Evolutionary conservation across 1,139 yeast species (phyloP), one percentile per base, ranked within the genome.

Genomic region (Yamadazyma dendronema): DNA sequence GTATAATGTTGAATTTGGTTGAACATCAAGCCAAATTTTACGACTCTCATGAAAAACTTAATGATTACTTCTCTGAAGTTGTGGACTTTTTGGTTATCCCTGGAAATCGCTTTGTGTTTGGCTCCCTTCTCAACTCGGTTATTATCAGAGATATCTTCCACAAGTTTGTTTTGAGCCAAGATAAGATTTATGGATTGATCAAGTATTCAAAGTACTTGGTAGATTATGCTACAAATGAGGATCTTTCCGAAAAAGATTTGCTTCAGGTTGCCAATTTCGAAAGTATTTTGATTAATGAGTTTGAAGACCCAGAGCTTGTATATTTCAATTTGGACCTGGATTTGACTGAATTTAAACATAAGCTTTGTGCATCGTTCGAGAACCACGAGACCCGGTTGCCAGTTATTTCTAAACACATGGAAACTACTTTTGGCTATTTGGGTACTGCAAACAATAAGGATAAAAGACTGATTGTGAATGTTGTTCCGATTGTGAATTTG

Each of bases 271-370:
- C 59, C 12, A 49, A 59, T 19, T 59, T 57, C 38, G 65, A 65
- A 48, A 60, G 81, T 1, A 57, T 62, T 19, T 49, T 79, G 43
- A 57, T 77, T 14, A 61, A 70, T 33, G 74, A 73, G 52, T 68
- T 79, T 36, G 75, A 75, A 48, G 79, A 77, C 44, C 57, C 77
- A 21, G 80, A 75, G 33, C 64, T 71, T 35, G 71, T 69, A 42
- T 75, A 74, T 47, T 50, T 71, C 29, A 67, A 62, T 28, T 56
- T 72, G 39, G 61, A 63, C 12, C 56, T 57, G 2, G 73, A 72
- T 13, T 53, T 75, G 29, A 31, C 35, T 5, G 47, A 46, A 3
- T 67, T 61, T 43, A 65, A 59, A 40, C 26, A 28, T 2, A 34
- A 42, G 1, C 48, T 67, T 37, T 41, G 44, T n/a, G 26, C 32